phyloP scores from a whole-genome alignment of 2,329 filamentous ascomycete genomes.

The Fusarium sp. region DNA sequence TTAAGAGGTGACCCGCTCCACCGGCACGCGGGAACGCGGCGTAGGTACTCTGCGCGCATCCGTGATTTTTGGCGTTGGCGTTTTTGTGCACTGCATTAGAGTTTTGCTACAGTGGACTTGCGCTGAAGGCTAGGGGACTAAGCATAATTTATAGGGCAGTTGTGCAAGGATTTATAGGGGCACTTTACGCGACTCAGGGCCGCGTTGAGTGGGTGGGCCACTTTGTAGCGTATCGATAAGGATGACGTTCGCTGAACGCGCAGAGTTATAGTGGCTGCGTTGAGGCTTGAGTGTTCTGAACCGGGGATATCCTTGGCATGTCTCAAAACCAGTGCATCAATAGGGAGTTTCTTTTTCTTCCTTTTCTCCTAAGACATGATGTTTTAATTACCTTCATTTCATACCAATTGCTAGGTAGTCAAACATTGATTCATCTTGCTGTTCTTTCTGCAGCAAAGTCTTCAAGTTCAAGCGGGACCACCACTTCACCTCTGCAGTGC shows the following conservation, averaged over 20 bases:
- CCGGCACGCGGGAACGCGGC: constrained; percentile 32
- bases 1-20: constrained; percentile 33
- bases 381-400: background rate
- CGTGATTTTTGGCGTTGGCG: constrained; percentile 34
- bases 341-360: background rate
- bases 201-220: constrained; percentile 33
- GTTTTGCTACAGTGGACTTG: constrained; percentile 11
- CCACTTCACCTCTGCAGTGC: background rate
- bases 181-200: constrained; percentile 34
- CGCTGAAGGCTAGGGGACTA: constrained; percentile 5
- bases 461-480: constrained; percentile 4
- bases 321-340: background rate
- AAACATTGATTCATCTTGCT: background rate
- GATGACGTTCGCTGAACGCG: constrained; percentile 34
- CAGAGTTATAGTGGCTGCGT: constrained; percentile 32
- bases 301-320: constrained; percentile 26
- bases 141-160: constrained; percentile 5
- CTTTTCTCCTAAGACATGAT: background rate
- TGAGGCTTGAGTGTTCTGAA: background rate
- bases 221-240: constrained; percentile 28
- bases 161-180: constrained; percentile 7
- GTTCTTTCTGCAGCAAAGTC: background rate
- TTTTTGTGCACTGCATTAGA: constrained; percentile 17
- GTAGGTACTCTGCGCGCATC: constrained; percentile 14
- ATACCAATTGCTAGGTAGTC: background rate